Evolutionary conservation across 192 early-diverging fungal genomes (phyloP), one percentile per base, ranked within the genome.

Genomic region (Linnemannia zychae): DNA sequence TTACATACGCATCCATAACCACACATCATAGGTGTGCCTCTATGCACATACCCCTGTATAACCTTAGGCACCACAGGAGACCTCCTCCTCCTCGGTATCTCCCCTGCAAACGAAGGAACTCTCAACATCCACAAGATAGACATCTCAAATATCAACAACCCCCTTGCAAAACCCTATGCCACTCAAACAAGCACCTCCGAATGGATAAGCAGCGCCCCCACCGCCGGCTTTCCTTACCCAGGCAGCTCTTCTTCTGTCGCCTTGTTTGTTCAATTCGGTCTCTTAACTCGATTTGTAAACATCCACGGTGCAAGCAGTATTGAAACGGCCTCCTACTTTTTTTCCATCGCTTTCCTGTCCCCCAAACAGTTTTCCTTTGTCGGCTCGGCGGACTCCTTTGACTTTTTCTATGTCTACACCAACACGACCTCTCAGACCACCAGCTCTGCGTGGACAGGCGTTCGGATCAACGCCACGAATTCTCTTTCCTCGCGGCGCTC

Each of bases 121-220:
- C 65, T 84, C 48, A 76, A 84, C 66, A 40, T 49, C n/a, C 65
- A 76, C 57, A 31, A 22, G 3, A 12, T 84, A 40, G 67, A 66
- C 36, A 52, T 84, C 40, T 40, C 77, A 31, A 79, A 84, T 73
- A 72, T 84, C 73, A 75, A 66, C 46, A 37, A 76, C 1, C 82
- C 82, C 47, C 38, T 72, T 11, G 77, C 82, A 16, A 75, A 72
- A 24, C 36, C 78, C 57, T 52, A 75, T n/a, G 63, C 50, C 7
- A 16, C 28, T 4, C 57, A 63, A 63, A 70, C 33, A 0, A 28
- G 17, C 28, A 3, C 18, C 17, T 0, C 0, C 0, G 67, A 34
- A 24, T 84, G 82, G 82, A 75, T 67, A 47, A 84, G 76, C 48
- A 16, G 33, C 1, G 67, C 73, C 3, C 67, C 44, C n/a, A 78